Conservation (phyloP, 106 monocot genomes). For the Platanthera guangdongensis region DNA sequence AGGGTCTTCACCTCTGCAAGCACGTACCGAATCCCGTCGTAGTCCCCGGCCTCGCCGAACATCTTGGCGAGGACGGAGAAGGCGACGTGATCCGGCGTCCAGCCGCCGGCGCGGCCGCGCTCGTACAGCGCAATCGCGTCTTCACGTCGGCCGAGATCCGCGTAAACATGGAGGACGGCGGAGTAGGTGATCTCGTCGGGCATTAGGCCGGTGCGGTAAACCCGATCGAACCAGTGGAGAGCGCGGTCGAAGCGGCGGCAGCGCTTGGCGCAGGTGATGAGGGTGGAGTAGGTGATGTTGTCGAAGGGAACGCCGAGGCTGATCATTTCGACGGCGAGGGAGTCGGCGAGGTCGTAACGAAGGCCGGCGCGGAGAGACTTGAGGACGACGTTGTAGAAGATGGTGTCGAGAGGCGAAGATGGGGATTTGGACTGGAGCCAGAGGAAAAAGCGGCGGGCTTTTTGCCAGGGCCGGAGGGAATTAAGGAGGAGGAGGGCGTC, state of each 20-base stretch:
- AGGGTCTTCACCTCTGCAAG: conserved; percentile 52
- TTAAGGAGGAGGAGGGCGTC: conserved; percentile 61
- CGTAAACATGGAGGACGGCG: conserved; percentile 74
- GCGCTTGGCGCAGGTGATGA: conserved; percentile 71
- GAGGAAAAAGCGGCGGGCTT: conserved; percentile 44
- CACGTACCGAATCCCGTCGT: conserved; percentile 78
- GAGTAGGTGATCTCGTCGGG: conserved; percentile 98
- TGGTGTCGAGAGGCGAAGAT: conserved; percentile 53
- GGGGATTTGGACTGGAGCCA: conserved; percentile 33
- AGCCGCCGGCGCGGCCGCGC: conserved; percentile 54
- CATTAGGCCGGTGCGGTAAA: conserved; percentile 60
- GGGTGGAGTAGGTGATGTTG: conserved; percentile 88
- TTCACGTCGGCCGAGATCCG: conserved; percentile 49
- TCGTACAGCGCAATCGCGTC: conserved; percentile 66
- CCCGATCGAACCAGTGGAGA: conserved; percentile 79
- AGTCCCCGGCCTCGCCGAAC: conserved; percentile 77
- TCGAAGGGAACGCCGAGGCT: conserved; percentile 36
- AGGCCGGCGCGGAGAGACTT: conserved; percentile 48
- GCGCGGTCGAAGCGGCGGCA: conserved; percentile 50
- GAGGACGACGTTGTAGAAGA: conserved; percentile 76
- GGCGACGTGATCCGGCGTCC: conserved; percentile 76
- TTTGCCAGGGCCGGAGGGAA: conserved; percentile 47
- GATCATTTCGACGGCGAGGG: conserved; percentile 63
- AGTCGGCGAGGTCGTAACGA: conserved; percentile 47
- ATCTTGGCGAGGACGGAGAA: conserved; percentile 71